Base-by-base conservation (phyloP, 176 grass and related monocot species). In the Bonia amplexicaulis region DNA sequence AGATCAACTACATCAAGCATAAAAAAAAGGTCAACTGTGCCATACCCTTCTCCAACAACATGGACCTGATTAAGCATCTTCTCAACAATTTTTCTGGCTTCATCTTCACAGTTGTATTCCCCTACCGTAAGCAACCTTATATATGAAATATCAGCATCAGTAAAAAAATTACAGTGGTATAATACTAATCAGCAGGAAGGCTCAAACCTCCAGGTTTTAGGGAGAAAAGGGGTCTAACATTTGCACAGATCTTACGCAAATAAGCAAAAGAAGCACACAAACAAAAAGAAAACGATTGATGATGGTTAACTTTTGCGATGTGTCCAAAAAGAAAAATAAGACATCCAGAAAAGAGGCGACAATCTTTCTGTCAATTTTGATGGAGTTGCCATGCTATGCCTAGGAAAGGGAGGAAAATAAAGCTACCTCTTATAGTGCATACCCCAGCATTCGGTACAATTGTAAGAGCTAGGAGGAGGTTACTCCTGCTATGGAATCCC, bases 1-100 rank as follows among this genome's bases (percentile, higher is more conserved):
- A 87, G 59, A 90, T 40, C 6, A 66, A 59, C 17, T 71, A 22
- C 85, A 64, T 51, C 5, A 74, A 86, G 13, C 26, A 84, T 7
- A 81, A 42, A 41, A 87, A 87, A 87, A 42, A 67, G 27, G 14
- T 69, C 48, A 82, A 74, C 47, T 68, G 66, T 25, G 57, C 3
- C 71, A 51, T 94, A 98, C 96, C 96, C 96, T 98, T 98, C 93
- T 83, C 96, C 96, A 69, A 93, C 87, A 59, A 98, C 69, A 85
- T 98, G 93, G 77, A 92, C 84, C 55, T 92, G 93, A 92, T 93
- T 87, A 74, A 98, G 85, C 91, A 95, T 92, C 69, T 89, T 90
- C 46, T 89, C 85, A 6, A 95, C 85, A 73, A 91, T 69, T 86
- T 76, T 85, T 85, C 64, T 72, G 6, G 77, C 91, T 86, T 89